These are phyloP conservation scores for Iris pallida DNA, from an alignment of 116 monocot genomes.

Conservation along the genomic window DNA sequence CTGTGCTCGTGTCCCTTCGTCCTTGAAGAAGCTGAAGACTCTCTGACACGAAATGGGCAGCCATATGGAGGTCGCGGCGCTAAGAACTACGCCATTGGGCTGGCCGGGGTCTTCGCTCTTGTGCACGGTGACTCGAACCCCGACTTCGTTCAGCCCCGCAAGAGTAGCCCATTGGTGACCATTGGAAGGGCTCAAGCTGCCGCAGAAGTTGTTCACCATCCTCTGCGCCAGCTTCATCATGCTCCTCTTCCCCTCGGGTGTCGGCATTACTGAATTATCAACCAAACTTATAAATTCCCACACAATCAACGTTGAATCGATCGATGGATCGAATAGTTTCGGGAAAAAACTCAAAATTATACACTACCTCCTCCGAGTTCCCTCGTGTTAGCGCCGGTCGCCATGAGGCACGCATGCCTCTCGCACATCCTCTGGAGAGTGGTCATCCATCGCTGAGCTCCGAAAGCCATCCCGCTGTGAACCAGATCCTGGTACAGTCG, in stretches of 20 bases:
- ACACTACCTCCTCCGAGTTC: conserved; percentile 52
- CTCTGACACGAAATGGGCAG: conserved; percentile 57
- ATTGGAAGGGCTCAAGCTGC: conserved; percentile 46
- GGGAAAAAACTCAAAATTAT: neutral
- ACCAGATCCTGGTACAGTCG: conserved; percentile 61
- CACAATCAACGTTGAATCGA: no score
- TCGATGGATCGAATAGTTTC: neutral
- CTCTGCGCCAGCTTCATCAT: conserved; percentile 95
- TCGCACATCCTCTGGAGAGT: conserved; percentile 79
- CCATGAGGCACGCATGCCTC: conserved; percentile 51
- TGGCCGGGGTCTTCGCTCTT: conserved; percentile 64
- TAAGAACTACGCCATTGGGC: conserved; percentile 68
- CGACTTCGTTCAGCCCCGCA: conserved; percentile 54
- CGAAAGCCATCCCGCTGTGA: conserved; percentile 64
- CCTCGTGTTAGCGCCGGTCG: conserved; percentile 23
- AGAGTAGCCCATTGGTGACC: conserved; percentile 62
- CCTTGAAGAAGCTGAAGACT: conserved; percentile 80
- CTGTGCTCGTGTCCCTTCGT: conserved; percentile 68
- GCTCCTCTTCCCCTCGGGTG: conserved; percentile 69
- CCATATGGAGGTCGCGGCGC: conserved; percentile 77
- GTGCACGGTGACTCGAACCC: conserved; percentile 66
- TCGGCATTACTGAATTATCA: conserved; percentile 30
- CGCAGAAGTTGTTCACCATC: conserved; percentile 79
- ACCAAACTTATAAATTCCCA: neutral
- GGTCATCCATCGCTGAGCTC: conserved; percentile 70